phyloP scores from a whole-genome alignment of 176 grass and related monocot species.

The Secale cereale region DNA sequence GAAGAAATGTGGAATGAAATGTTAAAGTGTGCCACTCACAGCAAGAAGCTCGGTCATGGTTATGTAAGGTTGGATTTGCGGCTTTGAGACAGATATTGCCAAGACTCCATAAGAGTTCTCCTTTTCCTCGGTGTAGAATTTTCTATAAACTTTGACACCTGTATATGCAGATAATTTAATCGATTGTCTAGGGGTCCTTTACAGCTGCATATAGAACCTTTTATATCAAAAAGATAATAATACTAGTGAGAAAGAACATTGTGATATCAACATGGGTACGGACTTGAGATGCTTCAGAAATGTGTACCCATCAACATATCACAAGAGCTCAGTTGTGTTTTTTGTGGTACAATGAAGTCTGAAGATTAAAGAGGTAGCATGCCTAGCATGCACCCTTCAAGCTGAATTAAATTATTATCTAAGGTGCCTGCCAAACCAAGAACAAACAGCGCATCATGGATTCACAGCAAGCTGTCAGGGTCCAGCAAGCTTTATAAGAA shows the following conservation, averaged over 20 bases:
- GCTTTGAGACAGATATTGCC: constrained; percentile 76
- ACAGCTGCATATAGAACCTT: background rate
- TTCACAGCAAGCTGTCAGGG: background rate
- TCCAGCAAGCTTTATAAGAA: background rate
- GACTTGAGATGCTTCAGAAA: background rate
- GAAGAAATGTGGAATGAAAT: constrained; percentile 4
- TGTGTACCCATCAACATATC: background rate
- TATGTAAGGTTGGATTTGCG: constrained; percentile 56
- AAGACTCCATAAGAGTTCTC: constrained; percentile 65
- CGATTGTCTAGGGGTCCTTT: background rate
- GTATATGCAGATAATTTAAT: constrained; percentile 27
- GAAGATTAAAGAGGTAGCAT: background rate
- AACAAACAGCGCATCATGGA: background rate
- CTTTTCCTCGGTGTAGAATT: constrained; percentile 79
- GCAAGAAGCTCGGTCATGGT: constrained; percentile 57
- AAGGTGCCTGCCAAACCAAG: background rate
- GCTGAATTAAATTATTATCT: constrained; percentile 9
- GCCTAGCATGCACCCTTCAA: background rate
- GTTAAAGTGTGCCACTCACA: constrained; percentile 39
- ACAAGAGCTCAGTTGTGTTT: background rate
- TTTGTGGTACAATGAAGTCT: background rate
- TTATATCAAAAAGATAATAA: background rate
- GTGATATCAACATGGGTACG: background rate
- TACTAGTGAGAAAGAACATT: background rate
- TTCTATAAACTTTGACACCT: constrained; percentile 80